phyloP scores from a whole-genome alignment of 2,329 filamentous ascomycete species.

The Kalmusia sp. region DNA sequence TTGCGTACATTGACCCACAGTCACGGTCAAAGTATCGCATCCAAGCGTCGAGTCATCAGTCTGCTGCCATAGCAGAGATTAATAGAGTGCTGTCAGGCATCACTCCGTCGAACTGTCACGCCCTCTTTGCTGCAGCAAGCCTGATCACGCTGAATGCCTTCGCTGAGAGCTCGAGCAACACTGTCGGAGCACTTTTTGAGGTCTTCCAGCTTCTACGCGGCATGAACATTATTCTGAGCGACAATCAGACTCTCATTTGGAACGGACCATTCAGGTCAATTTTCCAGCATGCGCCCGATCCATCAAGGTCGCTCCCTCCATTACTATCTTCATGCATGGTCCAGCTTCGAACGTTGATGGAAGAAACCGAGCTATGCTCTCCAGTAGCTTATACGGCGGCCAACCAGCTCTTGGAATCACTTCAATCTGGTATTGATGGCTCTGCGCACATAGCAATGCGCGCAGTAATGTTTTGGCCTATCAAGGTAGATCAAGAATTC shows the following conservation, averaged over 20 bases:
- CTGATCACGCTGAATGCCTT: slow-evolving; percentile 35
- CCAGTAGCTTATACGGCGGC: slow-evolving; percentile 17
- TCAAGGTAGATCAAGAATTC: slow-evolving; percentile 24
- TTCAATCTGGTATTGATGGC: slow-evolving; percentile 28
- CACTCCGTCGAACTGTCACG: slow-evolving; percentile 34
- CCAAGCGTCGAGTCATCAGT: slow-evolving; percentile 38
- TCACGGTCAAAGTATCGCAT: slow-evolving; percentile 25
- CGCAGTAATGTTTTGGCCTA: slow-evolving; percentile 31
- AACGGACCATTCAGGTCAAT: slow-evolving; percentile 32
- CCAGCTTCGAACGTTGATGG: slow-evolving; percentile 23
- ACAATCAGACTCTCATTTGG: slow-evolving; percentile 22
- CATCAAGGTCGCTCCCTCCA: slow-evolving; percentile 22
- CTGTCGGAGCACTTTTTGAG: slow-evolving; percentile 32
- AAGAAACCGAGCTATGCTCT: background rate
- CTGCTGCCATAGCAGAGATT: slow-evolving; percentile 27
- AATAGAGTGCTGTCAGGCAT: slow-evolving; percentile 27
- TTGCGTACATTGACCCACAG: slow-evolving; percentile 36
- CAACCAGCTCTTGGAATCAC: slow-evolving; percentile 20
- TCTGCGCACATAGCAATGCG: slow-evolving; percentile 28
- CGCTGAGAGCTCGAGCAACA: slow-evolving; percentile 23
- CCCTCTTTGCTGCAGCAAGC: slow-evolving; percentile 32
- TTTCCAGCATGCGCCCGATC: slow-evolving; percentile 12
- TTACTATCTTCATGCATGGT: slow-evolving; percentile 29
- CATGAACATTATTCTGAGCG: slow-evolving; percentile 30
- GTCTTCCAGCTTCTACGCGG: slow-evolving; percentile 37